Evolutionary conservation across 768 basidiomycete species (phyloP), one percentile per base, ranked within the genome.

Genomic region (Tephrocybe sp.): DNA sequence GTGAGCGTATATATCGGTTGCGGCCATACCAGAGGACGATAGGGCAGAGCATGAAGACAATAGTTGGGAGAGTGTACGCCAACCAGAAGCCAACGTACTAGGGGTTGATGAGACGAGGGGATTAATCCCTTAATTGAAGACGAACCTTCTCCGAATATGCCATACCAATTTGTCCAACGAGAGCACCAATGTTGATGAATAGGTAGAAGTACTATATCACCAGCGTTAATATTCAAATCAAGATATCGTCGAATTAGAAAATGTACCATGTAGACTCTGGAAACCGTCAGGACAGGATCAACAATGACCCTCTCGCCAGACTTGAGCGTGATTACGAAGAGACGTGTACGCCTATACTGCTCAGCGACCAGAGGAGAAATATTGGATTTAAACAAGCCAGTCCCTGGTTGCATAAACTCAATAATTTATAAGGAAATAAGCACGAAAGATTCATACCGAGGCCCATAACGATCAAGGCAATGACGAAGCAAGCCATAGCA

Each of bases 331-430:
- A 58, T 26, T 27, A 87, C 66, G 61, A 83, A 86, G 6, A 74
- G 70, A 54, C 72, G 74, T 12, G 76, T 80, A 41, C 74, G 70
- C 46, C 68, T 73, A 59, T 86, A 85, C 59, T 90, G 89, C 62
- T 90, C 89, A 5, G 89, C 89, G 24, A 90, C 75, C 53, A 91
- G 70, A 3, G 88, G 87, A 1, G 83, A 84, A 56, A 90, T 82
- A 63, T 89, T 89, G 1, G 83, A 65, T 66, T 90, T 89, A 78
- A 90, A 87, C n/a, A 82, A 70, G 5, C 86, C 87, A 13, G 86
- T 78, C 9, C 86, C 81, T 67, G 13, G 9, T 19, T 27, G 16
- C 31, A 5, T 3, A 18, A 25, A 15, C 13, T 2, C n/a, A n/a
- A 18, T 21, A 25, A 15, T 16, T 26, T 19, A 43, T 32, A 11